Evolutionary conservation across 176 grass and related monocot genomes (phyloP), one percentile per base, ranked within the genome.

Genomic region (Dendrocalamus sinicus): DNA sequence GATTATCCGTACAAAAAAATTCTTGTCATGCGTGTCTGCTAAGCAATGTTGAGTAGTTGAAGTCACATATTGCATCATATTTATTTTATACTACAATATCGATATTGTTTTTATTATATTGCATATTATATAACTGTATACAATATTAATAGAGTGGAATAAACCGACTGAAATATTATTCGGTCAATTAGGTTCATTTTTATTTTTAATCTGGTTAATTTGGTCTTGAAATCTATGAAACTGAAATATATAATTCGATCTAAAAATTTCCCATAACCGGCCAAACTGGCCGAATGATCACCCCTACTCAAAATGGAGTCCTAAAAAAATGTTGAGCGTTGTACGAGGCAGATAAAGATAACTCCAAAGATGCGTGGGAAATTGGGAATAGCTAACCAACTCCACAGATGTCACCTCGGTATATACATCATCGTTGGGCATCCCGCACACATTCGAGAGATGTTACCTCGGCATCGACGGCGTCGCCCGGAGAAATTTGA

Each of bases 321-420:
- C 1, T 1, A 44, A 44, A 44, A 9, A 44, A 44, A 44, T 44
- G 43, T 44, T 44, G 8, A 44, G 43, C 8, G 43, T 44, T 9
- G 43, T 2, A 44, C 41, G 41, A 43, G 41, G 6, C 41, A 43
- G 8, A 43, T 43, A 43, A 43, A 43, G 41, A 43, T 1, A 43
- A 43, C 41, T 8, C 41, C 41, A 43, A 43, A 43, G 8, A 43
- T 43, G 41, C 47, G 48, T 50, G 48, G 12, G 26, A 26, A 26
- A 26, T 26, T 26, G 26, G 26, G 48, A 50, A 16, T 16, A 54
- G 52, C 19, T 23, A 60, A 23, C 20, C 3, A n/a, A 20, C 41
- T 20, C 67, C 4, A 60, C 10, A 60, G 20, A 70, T 37, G 62
- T 24, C 7, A 86, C 75, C 66, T 86, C 28, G 75, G 41, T 63